Base-by-base conservation (phyloP, 352 stramenopile species). In the Phytophthora capsici region DNA sequence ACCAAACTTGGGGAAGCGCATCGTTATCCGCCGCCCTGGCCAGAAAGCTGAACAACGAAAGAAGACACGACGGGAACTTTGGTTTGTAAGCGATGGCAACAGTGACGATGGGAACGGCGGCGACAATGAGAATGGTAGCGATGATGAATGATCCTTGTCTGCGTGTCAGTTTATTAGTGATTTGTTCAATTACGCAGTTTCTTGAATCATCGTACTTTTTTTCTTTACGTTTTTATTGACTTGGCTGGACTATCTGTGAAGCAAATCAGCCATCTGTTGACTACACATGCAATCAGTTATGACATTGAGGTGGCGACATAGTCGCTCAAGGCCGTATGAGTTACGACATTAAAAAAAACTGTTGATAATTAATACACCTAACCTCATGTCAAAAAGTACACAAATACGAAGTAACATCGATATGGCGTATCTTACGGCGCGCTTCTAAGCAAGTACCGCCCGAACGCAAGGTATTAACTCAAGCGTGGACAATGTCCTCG, bases 391-490 rank as follows among this genome's bases (percentile, higher is more conserved):
- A 30, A 30, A 2, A 30, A 5, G 5, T 22, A 36, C 14, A 14
- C 44, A 50, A 50, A 50, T 50, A 36, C 23, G 4, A 50, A 36
- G 44, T 34, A 0, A 50, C 44, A 50, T 22, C 10, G 23, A 4
- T 50, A 36, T n/a, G 44, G 8, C 23, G 44, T 50, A 50, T 23
- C 10, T 20, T 50, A 50, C 23, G 44, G 36, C 44, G 41, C 14
- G 41, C n/a, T 32, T 48, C 41, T 5, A 20, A 10, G 41, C 34
- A 30, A 30, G 25, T 30, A 30, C 25, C 25, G 25, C 9, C 25
- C 4, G 25, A 1, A 30, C 25, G 25, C 25, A 30, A 30, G 25
- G n/a, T n/a, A n/a, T n/a, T n/a, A n/a, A n/a, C n/a, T n/a, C n/a
- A n/a, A n/a, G n/a, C n/a, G n/a, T n/a, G n/a, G n/a, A n/a, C n/a